Conservation (phyloP, 768 basidiomycete species). For the Amyloporia xantha region DNA sequence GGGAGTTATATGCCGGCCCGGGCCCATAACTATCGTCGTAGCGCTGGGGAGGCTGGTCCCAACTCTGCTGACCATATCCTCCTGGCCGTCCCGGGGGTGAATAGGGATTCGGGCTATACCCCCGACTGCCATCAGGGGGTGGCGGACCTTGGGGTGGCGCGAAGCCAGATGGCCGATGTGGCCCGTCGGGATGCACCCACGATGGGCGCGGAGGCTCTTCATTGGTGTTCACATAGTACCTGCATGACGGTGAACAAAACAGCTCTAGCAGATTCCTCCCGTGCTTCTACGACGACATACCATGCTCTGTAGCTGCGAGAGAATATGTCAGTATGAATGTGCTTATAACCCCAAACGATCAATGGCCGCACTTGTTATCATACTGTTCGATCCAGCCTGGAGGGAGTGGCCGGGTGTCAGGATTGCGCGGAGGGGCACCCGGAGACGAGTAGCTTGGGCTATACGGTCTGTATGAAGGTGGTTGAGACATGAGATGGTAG, state of each 20-base stretch:
- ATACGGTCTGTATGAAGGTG: conserved; percentile 5
- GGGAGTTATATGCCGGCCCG: conserved; percentile 12
- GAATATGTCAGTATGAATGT: too few species aligned
- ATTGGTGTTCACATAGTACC: conserved; percentile 74
- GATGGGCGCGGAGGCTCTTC: conserved; percentile 55
- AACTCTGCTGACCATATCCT: conserved; percentile 8
- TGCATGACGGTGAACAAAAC: conserved; percentile 20
- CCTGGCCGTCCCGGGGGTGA: conserved; percentile 11
- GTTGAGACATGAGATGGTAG: not conserved
- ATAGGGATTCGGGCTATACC: conserved; percentile 27
- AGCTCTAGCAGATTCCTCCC: not conserved
- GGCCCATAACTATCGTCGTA: conserved; percentile 21
- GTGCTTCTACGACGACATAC: conserved; percentile 30
- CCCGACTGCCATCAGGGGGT: conserved; percentile 30
- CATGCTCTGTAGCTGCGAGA: conserved; percentile 54
- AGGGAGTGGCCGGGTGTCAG: conserved; percentile 54
- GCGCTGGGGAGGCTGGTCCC: conserved; percentile 16
- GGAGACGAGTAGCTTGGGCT: conserved; percentile 1
- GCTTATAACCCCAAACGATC: too few species aligned
- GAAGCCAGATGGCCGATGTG: conserved; percentile 28
- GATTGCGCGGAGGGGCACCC: conserved; percentile 23
- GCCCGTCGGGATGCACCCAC: conserved; percentile 68
- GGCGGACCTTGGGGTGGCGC: conserved; percentile 38
- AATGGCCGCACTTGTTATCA: conserved; percentile 59
- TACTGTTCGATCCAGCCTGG: conserved; percentile 64